Base-by-base conservation (phyloP, 805 yeast genomes). In the Myxozyma geophila region DNA sequence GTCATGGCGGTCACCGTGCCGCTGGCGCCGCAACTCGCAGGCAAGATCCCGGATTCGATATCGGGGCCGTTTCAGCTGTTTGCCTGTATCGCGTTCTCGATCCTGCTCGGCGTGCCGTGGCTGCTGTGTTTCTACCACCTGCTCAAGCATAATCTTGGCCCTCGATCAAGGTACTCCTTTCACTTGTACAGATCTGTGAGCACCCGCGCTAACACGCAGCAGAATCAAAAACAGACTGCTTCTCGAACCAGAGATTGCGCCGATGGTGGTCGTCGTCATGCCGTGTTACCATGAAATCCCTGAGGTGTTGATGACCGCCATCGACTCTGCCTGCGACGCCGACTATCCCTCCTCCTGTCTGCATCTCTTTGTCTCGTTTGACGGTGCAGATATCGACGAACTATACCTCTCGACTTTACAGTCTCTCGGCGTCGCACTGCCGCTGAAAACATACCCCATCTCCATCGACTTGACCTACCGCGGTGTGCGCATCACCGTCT, bases 281-380 rank as follows among this genome's bases (percentile, higher is more conserved):
- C 68, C 68, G 8, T 62, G 66, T 44, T 64, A 64, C 49, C 47
- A 62, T 39, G 68, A 64, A 28, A 62, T 64, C 17, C 68, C 68
- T 8, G 36, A 48, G 12, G 66, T 64, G 4, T 52, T 64, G 3
- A 64, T 64, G 58, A 19, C 43, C 21, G 68, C 68, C 2, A 62
- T 64, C 35, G 54, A 62, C 48, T 64, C 68, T 9, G 66, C 63
- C 12, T 60, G 60, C 50, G 66, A 62, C 10, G 60, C 59, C 2
- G 60, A 64, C 23, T 64, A 64, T 44, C 68, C 68, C 15, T n/a
- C 17, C 5, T 3, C 47, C 13, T 62, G 66, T 54, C 51, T 64
- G 5, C 68, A 64, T 59, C 52, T 64, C 8, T 64, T 54, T 44
- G 60, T 61, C 21, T 64, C 68, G 12, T 64, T 64, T 49, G 68